Evolutionary conservation across 2,329 filamentous ascomycete species (phyloP), one percentile per base, ranked within the genome.

Genomic region (Fusarium odoratissimum): DNA sequence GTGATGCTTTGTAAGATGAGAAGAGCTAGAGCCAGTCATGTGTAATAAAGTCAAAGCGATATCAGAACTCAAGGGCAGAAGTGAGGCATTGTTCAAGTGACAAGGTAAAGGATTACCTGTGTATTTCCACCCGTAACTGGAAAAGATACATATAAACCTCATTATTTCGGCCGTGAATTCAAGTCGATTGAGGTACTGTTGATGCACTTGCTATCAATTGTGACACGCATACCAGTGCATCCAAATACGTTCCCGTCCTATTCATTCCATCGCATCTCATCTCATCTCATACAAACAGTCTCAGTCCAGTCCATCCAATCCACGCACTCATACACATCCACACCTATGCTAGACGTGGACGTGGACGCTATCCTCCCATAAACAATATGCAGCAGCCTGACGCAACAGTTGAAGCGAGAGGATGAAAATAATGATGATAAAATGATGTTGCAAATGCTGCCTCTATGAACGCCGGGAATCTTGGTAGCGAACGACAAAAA

Each of bases 401-500:
- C 48, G 52, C 56, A 52, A 45, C 35, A 42, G 48, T 44, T 48
- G 67, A 44, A 62, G 58, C 45, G 66, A 67, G 46, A 69, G 68
- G 64, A 72, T 60, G 68, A 61, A 69, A 66, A 48, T 54, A 60
- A 57, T 46, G 44, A 59, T 45, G 46, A 64, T 51, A 51, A 51
- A 69, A 59, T 57, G 38, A 69, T 60, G 64, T 62, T 62, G 63
- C 60, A 60, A 69, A 74, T 74, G 72, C 68, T 72, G 68, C 71
- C 72, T 74, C 68, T 74, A 72, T 69, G 60, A 73, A 74, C 72
- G 71, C 72, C 72, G 68, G 71, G 68, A 72, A 74, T 69, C 33
- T 74, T 74, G 57, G 45, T 72, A 74, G 44, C 71, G 72, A 74
- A 74, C 54, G 72, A 74, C 64, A 69, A 61, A 65, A 52, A 13